These are phyloP conservation scores for Ceratocystis smalleyi DNA, from an alignment of 2,329 filamentous ascomycete genomes.

Conservation along the genomic window DNA sequence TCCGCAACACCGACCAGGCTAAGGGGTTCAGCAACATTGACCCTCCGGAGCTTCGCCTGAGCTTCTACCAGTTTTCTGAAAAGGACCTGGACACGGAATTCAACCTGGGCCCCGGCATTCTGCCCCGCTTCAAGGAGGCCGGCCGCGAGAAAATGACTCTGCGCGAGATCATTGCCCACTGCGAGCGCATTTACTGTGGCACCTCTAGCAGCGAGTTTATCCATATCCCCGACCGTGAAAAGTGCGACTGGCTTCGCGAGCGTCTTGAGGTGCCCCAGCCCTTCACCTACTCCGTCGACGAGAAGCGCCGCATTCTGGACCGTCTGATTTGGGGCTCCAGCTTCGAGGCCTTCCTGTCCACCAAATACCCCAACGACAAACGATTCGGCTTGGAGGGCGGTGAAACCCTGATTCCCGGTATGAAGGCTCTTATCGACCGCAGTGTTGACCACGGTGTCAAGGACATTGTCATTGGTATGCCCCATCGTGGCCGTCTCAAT, in stretches of 20 bases:
- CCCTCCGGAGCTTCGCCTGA: conserved; percentile 82
- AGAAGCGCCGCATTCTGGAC: conserved; percentile 95
- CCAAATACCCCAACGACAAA: conserved; percentile 99
- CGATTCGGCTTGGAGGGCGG: conserved; percentile 96
- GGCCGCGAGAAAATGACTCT: conserved; percentile 90
- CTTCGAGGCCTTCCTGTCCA: conserved; percentile 88
- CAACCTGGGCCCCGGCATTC: conserved; percentile 78
- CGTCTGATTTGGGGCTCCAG: conserved; percentile 97
- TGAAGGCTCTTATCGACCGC: conserved; percentile 97
- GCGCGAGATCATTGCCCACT: conserved; percentile 80
- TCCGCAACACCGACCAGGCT: conserved; percentile 56
- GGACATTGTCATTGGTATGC: conserved; percentile 99
- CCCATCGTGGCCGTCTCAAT: conserved; percentile 94
- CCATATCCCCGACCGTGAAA: conserved; percentile 91
- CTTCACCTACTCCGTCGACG: conserved; percentile 94
- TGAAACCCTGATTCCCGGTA: conserved; percentile 90
- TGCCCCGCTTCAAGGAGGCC: conserved; percentile 83
- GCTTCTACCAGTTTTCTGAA: conserved; percentile 90
- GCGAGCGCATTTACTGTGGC: conserved; percentile 91
- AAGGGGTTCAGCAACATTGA: conserved; percentile 72
- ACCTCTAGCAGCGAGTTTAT: conserved; percentile 98
- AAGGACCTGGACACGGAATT: conserved; percentile 89
- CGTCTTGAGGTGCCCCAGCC: conserved; percentile 85
- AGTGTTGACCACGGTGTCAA: conserved; percentile 97
- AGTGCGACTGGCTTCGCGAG: conserved; percentile 96